phyloP scores from a whole-genome alignment of 2,329 filamentous ascomycete species.

The Monilinia vaccinii-corymbosi region DNA sequence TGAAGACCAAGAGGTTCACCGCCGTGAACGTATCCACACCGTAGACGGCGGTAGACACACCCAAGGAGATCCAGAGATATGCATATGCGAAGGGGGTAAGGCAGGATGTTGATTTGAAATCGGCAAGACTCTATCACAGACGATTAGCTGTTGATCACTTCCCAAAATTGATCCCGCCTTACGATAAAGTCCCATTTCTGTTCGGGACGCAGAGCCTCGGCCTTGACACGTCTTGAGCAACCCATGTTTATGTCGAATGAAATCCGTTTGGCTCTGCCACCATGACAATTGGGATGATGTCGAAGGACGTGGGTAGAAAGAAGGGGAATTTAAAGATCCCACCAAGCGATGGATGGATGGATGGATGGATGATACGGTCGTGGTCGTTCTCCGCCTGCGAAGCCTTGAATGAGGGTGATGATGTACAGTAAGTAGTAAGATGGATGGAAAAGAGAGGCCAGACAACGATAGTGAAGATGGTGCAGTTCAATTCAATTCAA shows the following conservation, averaged over 20 bases:
- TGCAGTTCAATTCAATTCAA: no score
- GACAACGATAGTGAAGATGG: no score
- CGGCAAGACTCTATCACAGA: slow-evolving; percentile 46
- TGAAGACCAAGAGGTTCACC: slow-evolving; percentile 80
- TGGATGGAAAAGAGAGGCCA: no score
- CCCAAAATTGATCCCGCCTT: slow-evolving; percentile 30
- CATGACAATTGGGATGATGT: slow-evolving; percentile 8
- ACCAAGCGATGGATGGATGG: slow-evolving; percentile 24
- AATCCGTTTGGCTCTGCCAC: slow-evolving; percentile 18
- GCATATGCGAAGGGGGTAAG: slow-evolving; percentile 70
- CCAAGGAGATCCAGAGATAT: slow-evolving; percentile 72
- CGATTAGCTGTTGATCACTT: slow-evolving; percentile 7
- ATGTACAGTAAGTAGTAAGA: no score
- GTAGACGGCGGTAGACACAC: slow-evolving; percentile 77
- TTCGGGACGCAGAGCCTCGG: slow-evolving; percentile 62
- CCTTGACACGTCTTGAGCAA: slow-evolving; percentile 54
- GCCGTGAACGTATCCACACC: slow-evolving; percentile 88
- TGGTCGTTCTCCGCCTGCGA: slow-evolving; percentile 43
- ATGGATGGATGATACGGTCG: slow-evolving; percentile 30
- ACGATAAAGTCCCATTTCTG: slow-evolving; percentile 95
- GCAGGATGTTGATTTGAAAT: slow-evolving; percentile 79
- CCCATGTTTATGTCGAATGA: slow-evolving; percentile 42
- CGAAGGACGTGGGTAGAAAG: slow-evolving; percentile 17
- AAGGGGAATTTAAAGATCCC: slow-evolving; percentile 12
- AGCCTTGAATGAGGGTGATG: slow-evolving; percentile 25